phyloP scores from a whole-genome alignment of 2,329 filamentous ascomycete species.

The Drechslera avenae region DNA sequence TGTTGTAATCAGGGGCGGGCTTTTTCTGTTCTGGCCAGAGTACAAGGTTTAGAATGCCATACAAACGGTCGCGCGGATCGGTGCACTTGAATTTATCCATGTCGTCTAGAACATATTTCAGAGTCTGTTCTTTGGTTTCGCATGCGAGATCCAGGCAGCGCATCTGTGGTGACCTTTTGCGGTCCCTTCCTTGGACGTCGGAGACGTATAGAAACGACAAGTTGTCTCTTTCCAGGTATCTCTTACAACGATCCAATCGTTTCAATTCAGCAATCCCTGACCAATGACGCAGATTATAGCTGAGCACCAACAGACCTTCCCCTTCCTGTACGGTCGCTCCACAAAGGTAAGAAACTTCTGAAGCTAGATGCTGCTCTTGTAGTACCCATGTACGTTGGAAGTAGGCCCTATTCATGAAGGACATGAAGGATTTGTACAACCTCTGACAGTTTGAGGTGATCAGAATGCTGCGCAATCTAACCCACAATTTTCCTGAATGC shows the following conservation, averaged over 20 bases:
- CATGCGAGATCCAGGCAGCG: neutral
- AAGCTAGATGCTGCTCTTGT: neutral
- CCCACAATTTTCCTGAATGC: no score
- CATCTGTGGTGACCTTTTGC: neutral
- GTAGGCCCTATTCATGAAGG: neutral
- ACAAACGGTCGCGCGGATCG: neutral
- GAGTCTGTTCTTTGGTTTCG: neutral
- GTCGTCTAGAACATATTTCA: neutral
- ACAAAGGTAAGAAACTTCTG: neutral
- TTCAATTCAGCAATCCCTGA: no score
- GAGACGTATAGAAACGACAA: no score
- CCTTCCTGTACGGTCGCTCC: neutral
- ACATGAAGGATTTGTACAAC: neutral
- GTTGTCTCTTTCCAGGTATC: no score
- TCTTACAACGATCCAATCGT: no score
- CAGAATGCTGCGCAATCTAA: no score
- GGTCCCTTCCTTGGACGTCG: no score
- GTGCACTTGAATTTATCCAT: neutral
- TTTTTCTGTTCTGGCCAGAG: neutral
- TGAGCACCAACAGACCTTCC: neutral
- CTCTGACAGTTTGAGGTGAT: neutral
- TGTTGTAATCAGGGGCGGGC: neutral
- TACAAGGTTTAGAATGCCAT: neutral
- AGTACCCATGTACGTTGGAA: neutral
- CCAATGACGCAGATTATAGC: no score